These are phyloP conservation scores for Cordyceps javanica DNA, from an alignment of 2,329 filamentous ascomycete genomes.

Conservation along the genomic window DNA sequence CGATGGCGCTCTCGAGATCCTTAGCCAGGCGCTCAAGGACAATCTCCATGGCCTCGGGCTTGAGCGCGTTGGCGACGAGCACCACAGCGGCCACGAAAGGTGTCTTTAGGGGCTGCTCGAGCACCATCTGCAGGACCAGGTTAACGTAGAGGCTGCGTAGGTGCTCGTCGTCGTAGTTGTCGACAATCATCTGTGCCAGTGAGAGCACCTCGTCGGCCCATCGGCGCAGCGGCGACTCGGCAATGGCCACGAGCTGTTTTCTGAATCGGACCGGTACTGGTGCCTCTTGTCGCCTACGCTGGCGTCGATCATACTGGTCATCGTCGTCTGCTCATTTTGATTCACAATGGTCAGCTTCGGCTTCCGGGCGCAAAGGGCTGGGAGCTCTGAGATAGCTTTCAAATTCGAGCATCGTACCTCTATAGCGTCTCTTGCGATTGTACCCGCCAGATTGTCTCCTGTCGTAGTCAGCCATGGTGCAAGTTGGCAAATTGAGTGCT, in stretches of 20 bases:
- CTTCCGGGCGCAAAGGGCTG: neutral
- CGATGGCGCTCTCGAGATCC: conserved; percentile 60
- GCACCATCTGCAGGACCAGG: conserved; percentile 66
- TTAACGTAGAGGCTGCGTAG: conserved; percentile 67
- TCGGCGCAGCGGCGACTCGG: conserved; percentile 71
- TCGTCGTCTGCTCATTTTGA: conserved; percentile 33
- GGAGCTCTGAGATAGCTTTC: conserved; percentile 11
- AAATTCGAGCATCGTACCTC: conserved; percentile 55
- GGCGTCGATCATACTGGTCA: conserved; percentile 69
- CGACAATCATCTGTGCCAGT: conserved; percentile 70
- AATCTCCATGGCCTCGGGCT: conserved; percentile 66
- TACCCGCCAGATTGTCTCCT: conserved; percentile 48
- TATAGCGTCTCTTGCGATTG: conserved; percentile 70
- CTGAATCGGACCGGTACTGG: conserved; percentile 66
- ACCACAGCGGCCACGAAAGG: conserved; percentile 85
- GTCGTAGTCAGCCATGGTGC: conserved; percentile 50
- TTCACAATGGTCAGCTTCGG: neutral
- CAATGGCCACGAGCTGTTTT: conserved; percentile 71
- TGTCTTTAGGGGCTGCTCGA: conserved; percentile 97
- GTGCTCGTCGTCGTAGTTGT: conserved; percentile 81
- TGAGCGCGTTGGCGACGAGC: conserved; percentile 70
- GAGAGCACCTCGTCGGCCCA: conserved; percentile 72
- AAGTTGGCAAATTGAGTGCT: conserved; percentile 3
- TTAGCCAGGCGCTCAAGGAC: conserved; percentile 59
- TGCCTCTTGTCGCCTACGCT: conserved; percentile 68